A percentile compares a stretch with the other conserved stretches of the same genome.
phyloP scores from a whole-genome alignment of 495 filamentous ascomycete species.

The Lasiosphaeris hirsuta region DNA sequence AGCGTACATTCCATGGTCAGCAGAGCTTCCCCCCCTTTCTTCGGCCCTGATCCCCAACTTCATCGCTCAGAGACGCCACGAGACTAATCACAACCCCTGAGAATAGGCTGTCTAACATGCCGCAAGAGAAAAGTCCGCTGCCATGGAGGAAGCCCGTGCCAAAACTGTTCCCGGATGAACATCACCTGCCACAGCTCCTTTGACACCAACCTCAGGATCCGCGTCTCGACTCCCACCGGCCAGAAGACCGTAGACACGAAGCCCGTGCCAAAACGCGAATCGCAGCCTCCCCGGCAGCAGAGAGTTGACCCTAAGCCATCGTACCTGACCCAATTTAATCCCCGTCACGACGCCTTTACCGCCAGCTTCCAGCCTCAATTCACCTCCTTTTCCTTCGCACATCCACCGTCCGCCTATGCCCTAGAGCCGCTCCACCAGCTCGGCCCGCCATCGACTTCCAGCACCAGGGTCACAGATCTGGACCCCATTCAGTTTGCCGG shows the following conservation, averaged over 20 bases:
- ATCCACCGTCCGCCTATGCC: background rate
- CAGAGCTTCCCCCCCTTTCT: background rate
- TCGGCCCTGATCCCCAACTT: background rate
- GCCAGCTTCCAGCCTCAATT: conserved; percentile 13
- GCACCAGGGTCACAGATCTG: background rate
- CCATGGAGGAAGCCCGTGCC: conserved; percentile 32
- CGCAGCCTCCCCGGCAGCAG: conserved; percentile 1
- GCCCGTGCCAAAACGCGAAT: conserved; percentile 7
- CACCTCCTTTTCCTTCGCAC: conserved; percentile 1
- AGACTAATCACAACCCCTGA: background rate
- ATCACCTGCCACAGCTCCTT: conserved; percentile 36
- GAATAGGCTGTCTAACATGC: conserved; percentile 35
- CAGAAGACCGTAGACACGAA: conserved; percentile 22
- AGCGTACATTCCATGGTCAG: conserved; percentile 34
- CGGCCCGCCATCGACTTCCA: conserved; percentile 5
- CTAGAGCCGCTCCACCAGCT: conserved; percentile 8
- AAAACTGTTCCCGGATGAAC: conserved; percentile 33
- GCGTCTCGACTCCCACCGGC: conserved; percentile 28
- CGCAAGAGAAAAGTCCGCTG: conserved; percentile 38
- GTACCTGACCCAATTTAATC: background rate
- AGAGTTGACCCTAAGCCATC: background rate
- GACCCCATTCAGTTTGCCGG: conserved; percentile 16
- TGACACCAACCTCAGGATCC: conserved; percentile 33
- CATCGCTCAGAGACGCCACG: background rate
- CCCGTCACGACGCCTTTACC: conserved; percentile 7